Evolutionary conservation across 768 basidiomycete genomes (phyloP).

Genomic region (Suillus tomentosus): DNA sequence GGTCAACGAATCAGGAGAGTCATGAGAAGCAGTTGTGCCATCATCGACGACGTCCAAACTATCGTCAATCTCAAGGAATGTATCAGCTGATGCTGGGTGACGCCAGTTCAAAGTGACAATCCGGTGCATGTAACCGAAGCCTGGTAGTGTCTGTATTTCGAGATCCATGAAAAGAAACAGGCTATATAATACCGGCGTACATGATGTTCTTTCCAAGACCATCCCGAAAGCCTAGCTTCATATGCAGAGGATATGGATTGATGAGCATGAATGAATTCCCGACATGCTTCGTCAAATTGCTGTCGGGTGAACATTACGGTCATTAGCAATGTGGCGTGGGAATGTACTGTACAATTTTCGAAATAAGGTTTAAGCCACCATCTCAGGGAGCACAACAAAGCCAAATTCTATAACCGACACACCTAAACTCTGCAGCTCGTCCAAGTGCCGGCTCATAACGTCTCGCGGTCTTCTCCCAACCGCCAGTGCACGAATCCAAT

Average conservation of each 20-base stretch:
- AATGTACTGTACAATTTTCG: constrained; percentile 39
- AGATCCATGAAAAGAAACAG: constrained; percentile 16
- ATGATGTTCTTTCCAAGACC: constrained; percentile 64
- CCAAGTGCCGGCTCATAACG: constrained; percentile 47
- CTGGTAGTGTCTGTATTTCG: constrained; percentile 34
- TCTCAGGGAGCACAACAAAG: constrained; percentile 19
- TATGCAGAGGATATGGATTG: constrained; percentile 7
- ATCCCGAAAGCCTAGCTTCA: constrained; percentile 36
- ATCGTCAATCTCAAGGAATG: constrained; percentile 18
- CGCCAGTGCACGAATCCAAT: constrained; percentile 43
- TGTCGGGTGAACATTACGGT: constrained; percentile 47
- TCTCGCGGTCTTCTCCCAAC: constrained; percentile 41
- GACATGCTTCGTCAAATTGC: constrained; percentile 63
- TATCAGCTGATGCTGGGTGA: constrained; percentile 6
- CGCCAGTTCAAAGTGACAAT: constrained; percentile 27
- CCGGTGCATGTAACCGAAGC: constrained; percentile 52
- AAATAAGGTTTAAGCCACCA: constrained; percentile 67
- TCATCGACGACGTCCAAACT: constrained; percentile 34
- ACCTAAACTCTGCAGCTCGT: constrained; percentile 48
- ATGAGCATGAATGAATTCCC: constrained; percentile 45
- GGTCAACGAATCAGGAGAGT: constrained; percentile 37
- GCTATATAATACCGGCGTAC: constrained; percentile 39
- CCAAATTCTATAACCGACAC: constrained; percentile 22
- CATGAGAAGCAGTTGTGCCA: constrained; percentile 36
- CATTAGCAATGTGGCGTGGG: constrained; percentile 40